Conservation (phyloP, 441 rosid species). For the Populus hybrid region DNA sequence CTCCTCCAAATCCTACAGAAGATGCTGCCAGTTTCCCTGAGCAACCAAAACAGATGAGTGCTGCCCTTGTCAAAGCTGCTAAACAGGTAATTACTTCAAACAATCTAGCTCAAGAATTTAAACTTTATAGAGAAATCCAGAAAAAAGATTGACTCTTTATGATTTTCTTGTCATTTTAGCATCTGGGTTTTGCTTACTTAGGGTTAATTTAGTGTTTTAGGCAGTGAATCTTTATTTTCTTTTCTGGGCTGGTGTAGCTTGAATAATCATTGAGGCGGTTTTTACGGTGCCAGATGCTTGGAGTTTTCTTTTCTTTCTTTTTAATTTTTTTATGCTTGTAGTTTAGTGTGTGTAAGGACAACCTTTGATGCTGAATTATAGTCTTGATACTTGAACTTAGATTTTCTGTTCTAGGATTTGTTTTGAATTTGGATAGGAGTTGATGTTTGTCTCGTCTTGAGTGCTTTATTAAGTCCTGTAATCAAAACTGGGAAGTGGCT, state of each 20-base stretch:
- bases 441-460: not conserved
- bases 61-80: constrained; percentile 83
- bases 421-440: not conserved
- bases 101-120: not conserved
- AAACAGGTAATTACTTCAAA: constrained; percentile 51
- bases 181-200: not conserved
- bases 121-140: not conserved
- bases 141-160: not conserved
- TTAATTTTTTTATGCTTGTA: too few species aligned
- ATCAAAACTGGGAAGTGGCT: not conserved
- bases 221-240: not conserved
- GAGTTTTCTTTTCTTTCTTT: too few species aligned
- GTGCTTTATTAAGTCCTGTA: not conserved
- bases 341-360: not conserved
- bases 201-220: not conserved
- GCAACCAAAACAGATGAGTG: constrained; percentile 79
- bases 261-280: not conserved
- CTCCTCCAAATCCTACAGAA: constrained; percentile 54
- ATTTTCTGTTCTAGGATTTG: not conserved
- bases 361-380: not conserved
- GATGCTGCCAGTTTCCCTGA: constrained; percentile 44
- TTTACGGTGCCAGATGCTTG: not conserved
- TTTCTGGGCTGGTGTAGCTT: not conserved
- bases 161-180: not conserved
- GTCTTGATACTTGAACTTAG: too few species aligned